Evolutionary conservation across 139 green algal genomes (phyloP).

Genomic region (Chlorella vulgaris): DNA sequence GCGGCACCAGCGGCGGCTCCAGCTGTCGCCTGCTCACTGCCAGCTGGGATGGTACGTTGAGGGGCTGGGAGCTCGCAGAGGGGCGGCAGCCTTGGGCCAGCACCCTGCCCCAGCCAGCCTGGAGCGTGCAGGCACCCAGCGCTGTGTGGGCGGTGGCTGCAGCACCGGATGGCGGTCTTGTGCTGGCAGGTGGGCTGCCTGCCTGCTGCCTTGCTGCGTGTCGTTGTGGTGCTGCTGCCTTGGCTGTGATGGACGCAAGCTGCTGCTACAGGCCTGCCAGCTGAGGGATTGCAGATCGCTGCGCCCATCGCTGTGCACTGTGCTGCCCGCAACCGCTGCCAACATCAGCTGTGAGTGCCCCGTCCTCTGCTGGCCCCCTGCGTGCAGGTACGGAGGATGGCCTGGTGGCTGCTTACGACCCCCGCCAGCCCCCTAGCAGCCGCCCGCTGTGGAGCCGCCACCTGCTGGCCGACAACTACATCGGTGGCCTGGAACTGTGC

Average conservation of each 20-base stretch:
- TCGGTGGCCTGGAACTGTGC: slow-evolving; percentile 62
- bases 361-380: too few species aligned
- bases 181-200: slow-evolving; percentile 54
- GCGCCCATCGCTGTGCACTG: too few species aligned
- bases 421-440: slow-evolving; percentile 35
- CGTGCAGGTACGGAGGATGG: slow-evolving; percentile 74
- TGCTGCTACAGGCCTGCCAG: too few species aligned
- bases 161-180: slow-evolving; percentile 22
- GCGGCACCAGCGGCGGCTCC: not conserved
- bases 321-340: too few species aligned
- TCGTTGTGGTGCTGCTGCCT: too few species aligned
- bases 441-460: slow-evolving; percentile 36
- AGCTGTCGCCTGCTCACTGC: slow-evolving; percentile 46
- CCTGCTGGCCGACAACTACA: slow-evolving; percentile 56
- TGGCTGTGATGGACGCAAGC: not conserved
- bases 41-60: slow-evolving; percentile 79
- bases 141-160: slow-evolving; percentile 61
- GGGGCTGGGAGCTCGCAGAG: slow-evolving; percentile 66
- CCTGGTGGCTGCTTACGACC: slow-evolving; percentile 62
- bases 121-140: slow-evolving; percentile 51
- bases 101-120: slow-evolving; percentile 23
- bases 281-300: too few species aligned
- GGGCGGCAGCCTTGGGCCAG: slow-evolving; percentile 69
- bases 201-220: too few species aligned
- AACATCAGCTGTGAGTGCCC: not conserved